Evolutionary conservation across 2,329 filamentous ascomycete species (phyloP), one percentile per base, ranked within the genome.

Genomic region (Ceratocystis variospora): DNA sequence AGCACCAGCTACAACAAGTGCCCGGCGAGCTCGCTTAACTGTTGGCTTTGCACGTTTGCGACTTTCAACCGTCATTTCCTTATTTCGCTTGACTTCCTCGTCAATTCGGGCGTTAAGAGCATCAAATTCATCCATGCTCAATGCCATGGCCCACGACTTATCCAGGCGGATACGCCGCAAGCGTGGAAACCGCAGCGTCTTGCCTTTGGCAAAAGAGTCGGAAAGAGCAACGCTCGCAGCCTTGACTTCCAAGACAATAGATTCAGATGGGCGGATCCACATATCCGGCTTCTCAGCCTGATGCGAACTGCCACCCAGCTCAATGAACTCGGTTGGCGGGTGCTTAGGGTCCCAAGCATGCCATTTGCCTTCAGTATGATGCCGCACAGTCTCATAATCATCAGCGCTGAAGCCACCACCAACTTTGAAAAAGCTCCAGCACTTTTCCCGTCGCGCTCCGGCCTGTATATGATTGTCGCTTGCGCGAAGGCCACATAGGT

Each of bases 361-460:
- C 94, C 94, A 99, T 74, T 96, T 96, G 4, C 89, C 91, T 67
- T 96, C 89, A 0, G 93, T 97, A 28, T 85, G 81, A 71, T 96
- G 90, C 4, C 85, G 81, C 59, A 99, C 87, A 67, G 87, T 84
- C 0, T 87, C 85, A 73, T 96, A 97, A 72, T 99, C 94, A 64
- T 88, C 84, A 0, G 85, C 87, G 15, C 83, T 86, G 74, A 97
- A 92, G 0, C 94, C 94, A 64, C 94, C 94, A n/a, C 94, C 94
- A 17, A 99, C 94, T 75, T 94, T 96, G 80, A 92, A 96, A 77
- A 99, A 96, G n/a, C 91, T 96, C 71, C 86, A 89, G 72, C 86
- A 95, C 74, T 90, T 91, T 75, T 89, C 87, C 0, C 85, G 81
- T 68, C 85, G 81, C 4, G 78, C 78, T 1, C 82, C 82, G 1